Conservation (phyloP, 2,329 filamentous ascomycete genomes). For the Bipolaris sorokiniana region DNA sequence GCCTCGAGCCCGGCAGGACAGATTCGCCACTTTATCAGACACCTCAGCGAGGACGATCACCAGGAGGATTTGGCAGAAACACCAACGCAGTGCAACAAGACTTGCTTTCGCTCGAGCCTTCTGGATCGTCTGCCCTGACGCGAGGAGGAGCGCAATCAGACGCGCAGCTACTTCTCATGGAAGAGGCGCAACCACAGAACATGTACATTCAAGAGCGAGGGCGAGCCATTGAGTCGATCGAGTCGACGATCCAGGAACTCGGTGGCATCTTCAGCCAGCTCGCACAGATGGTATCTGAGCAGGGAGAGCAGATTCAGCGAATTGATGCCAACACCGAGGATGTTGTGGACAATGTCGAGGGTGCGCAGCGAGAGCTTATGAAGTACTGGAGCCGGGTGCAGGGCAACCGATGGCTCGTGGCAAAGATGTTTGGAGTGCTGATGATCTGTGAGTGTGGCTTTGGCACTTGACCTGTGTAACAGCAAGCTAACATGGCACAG, state of each 20-base stretch:
- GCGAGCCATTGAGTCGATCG: slow-evolving; percentile 95
- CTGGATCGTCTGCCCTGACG: slow-evolving; percentile 53
- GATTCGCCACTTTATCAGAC: slow-evolving; percentile 88
- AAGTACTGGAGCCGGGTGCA: slow-evolving; percentile 97
- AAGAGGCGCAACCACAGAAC: slow-evolving; percentile 85
- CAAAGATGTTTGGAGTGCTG: slow-evolving; percentile 81
- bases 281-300: slow-evolving; percentile 95
- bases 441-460: slow-evolving; percentile 75
- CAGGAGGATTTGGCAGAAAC: slow-evolving; percentile 53
- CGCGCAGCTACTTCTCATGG: slow-evolving; percentile 85
- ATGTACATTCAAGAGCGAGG: slow-evolving; percentile 91
- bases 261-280: slow-evolving; percentile 93
- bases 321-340: slow-evolving; percentile 98
- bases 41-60: slow-evolving; percentile 68
- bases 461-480: slow-evolving; percentile 7
- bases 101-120: slow-evolving; percentile 81
- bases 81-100: slow-evolving; percentile 61
- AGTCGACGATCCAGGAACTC: slow-evolving; percentile 90
- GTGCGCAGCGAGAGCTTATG: slow-evolving; percentile 90
- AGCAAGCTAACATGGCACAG: slow-evolving; percentile 30
- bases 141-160: slow-evolving; percentile 68
- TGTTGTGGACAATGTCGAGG: slow-evolving; percentile 97
- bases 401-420: slow-evolving; percentile 93
- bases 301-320: slow-evolving; percentile 95
- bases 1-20: slow-evolving; percentile 69